Evolutionary conservation across 768 basidiomycete genomes (phyloP), one percentile per base, ranked within the genome.

Genomic region (Tylopilus rubrobrunneus): DNA sequence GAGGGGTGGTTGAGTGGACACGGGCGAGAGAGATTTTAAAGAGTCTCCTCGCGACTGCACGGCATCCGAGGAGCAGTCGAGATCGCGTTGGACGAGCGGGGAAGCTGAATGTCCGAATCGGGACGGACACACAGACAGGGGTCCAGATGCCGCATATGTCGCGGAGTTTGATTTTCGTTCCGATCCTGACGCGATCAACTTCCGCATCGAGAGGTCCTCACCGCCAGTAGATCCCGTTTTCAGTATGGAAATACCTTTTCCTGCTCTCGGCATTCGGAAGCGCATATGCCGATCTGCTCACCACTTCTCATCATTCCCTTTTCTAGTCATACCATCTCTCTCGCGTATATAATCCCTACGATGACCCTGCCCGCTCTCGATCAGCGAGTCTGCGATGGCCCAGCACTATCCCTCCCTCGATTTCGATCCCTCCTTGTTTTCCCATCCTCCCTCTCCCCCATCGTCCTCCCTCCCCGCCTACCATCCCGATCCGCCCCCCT

Each of bases 61-160:
- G 64, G 60, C 48, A 56, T 67, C 65, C 65, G 65, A 68, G 65
- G 66, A 66, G 47, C 36, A 48, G 36, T 46, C 15, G 23, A 27
- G 37, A 51, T 55, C 48, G 29, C 46, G 48, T 43, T 21, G 19
- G 28, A 12, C 29, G 56, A 5, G 33, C 14, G 42, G 43, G 25
- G 45, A 15, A 31, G 29, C 41, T 28, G 11, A 6, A 53, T 45
- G 27, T 6, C 41, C 33, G 7, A 23, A 36, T 48, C 27, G 6
- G 33, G 41, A 5, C 14, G 14, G 36, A 37, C 36, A 37, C 17
- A 37, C 36, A 12, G 17, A 37, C 39, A 39, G 39, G 39, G 39
- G 39, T 10, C 41, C 27, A 29, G 31, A 37, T 46, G 19, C 28
- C 43, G 37, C 27, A 45, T 21, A 28, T 5, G 28, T 57, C 67